Evolutionary conservation across 441 rosid genomes (phyloP).

Genomic region (Erodium trifolium): DNA sequence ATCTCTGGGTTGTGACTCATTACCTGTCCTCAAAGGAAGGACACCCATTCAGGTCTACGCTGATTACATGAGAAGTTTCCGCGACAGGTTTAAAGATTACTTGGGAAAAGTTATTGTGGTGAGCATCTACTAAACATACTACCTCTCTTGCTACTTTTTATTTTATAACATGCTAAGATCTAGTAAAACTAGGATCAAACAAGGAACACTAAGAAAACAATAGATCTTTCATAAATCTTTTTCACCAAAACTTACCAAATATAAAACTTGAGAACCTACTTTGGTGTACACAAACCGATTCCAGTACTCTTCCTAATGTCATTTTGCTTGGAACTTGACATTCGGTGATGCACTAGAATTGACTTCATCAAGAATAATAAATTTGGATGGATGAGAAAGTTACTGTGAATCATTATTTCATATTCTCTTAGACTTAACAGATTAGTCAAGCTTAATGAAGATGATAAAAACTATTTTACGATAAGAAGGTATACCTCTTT

Average conservation of each 20-base stretch:
- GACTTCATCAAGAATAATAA: not conserved
- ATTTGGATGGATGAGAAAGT: not conserved
- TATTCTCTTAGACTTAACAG: not conserved
- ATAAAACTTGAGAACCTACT: not conserved
- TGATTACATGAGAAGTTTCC: conserved; percentile 91
- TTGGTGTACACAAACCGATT: no score
- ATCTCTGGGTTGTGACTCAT: conserved; percentile 77
- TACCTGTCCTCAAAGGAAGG: conserved; percentile 79
- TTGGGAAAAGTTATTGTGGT: conserved; percentile 72
- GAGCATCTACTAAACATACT: conserved; percentile 22
- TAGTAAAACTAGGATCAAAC: not conserved
- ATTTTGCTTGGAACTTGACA: not conserved
- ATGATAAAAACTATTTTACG: not conserved
- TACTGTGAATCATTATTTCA: not conserved
- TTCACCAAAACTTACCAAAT: not conserved
- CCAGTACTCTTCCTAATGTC: not conserved
- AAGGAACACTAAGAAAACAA: not conserved
- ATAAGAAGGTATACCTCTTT: not conserved
- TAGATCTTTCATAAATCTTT: not conserved
- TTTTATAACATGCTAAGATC: not conserved
- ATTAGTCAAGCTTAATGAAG: not conserved
- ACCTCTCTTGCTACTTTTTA: not conserved
- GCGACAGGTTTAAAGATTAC: conserved; percentile 50
- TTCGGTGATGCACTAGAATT: not conserved
- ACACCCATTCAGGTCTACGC: conserved; percentile 83